Evolutionary conservation across 2,329 filamentous ascomycete genomes (phyloP), one percentile per base, ranked within the genome.

Genomic region (Clarireedia paspali): DNA sequence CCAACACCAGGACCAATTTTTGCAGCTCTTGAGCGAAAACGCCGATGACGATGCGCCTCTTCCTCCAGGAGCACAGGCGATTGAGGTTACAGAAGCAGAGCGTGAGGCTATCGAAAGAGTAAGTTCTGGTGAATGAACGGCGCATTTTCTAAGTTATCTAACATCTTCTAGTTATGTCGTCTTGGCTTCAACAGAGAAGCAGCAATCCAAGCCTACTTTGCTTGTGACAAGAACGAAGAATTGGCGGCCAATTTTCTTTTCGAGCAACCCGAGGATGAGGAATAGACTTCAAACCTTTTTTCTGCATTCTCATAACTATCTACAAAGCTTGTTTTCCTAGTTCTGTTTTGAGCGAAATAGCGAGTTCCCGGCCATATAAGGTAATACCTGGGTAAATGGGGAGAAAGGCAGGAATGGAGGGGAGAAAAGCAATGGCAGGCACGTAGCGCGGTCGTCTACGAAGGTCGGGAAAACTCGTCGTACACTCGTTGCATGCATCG

Each of bases 181-280:
- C 84, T 99, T 46, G 94, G 94, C 38, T 99, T 99, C 71, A 85
- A 92, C 66, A 85, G 91, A 58, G 91, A 97, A 65, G 83, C 91
- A 65, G 94, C 94, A 51, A 96, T 97, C 64, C 92, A 99, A 75
- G 94, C 94, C 26, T 99, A 97, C 75, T 99, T 99, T 70, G 94
- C 94, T 36, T 99, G 94, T 73, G 94, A 99, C 74, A 99, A 97
- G 82, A 97, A 99, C 72, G 94, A 99, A 75, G 94, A 99, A 74
- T 80, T 99, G 51, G 94, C 94, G 0, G 94, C 94, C 62, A 99
- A 99, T 75, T 97, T 96, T 73, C 79, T 99, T 58, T 99, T 99
- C 70, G 94, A 99, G 67, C 91, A 97, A 74, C 91, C 91, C 9
- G 91, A 95, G 59, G 91, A 96, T 48, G 86, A 89, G 38, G 84